Base-by-base conservation (phyloP, 305 asterid species). In the Solanum aculeatissimum region DNA sequence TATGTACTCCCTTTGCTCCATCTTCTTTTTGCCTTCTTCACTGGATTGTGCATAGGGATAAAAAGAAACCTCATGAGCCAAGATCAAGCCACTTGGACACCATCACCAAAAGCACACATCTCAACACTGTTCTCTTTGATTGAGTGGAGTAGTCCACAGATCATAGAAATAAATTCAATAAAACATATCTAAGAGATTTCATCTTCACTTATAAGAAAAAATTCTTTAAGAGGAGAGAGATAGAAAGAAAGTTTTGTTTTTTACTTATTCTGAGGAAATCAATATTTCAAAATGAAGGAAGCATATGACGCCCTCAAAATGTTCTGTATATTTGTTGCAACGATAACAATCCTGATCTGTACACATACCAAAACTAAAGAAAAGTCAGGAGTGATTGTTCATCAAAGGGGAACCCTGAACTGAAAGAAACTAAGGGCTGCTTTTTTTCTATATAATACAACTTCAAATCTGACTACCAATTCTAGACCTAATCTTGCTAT, bases 401-500 rank as follows among this genome's bases (percentile, higher is more conserved):
- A 84, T 89, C 91, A 88, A 88, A 55, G 85, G 84, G 87, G 89
- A 87, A 85, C 89, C 91, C 92, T 87, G 91, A 88, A 88, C 87
- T 80, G 90, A 89, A 91, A 89, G 91, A 81, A 87, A 88, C 84
- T 86, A 92, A 90, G 91, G 91, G 87, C 87, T 88, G 85, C 87
- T 84, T 89, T 84, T 86, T 88, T 93, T 92, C 94, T 88, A 90
- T 90, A 90, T 87, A 87, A 88, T 91, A 94, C 95, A 93, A 88
- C 86, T 87, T 83, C 19, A 84, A 85, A 83, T 89, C 83, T 87
- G 86, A 88, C 84, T 60, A 88, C 86, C 86, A 86, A 87, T 89
- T 90, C 88, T 85, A 87, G 88, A 87, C 88, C 85, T 86, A 87
- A 87, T 87, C 86, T 89, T 85, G 85, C 84, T 84, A 53, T 55